Evolutionary conservation across 768 basidiomycete genomes (phyloP), one percentile per base, ranked within the genome.

Genomic region (Asterophora lycoperdoides): DNA sequence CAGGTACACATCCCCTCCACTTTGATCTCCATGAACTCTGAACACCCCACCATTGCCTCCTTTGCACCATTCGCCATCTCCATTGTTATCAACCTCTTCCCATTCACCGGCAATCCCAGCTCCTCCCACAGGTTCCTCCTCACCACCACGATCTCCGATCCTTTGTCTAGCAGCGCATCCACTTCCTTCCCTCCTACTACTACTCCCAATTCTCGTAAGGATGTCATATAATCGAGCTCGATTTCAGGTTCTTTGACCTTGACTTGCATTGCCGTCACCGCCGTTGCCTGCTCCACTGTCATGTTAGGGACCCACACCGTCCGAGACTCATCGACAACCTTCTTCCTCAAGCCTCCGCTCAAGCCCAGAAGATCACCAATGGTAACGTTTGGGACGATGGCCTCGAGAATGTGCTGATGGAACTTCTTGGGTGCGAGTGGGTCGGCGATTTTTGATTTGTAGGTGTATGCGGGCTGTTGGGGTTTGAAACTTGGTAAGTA

Each of bases 131-230:
- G 20, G 36, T 64, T 57, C 14, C 53, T 49, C 2, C 48, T 4
- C 1, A 65, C 47, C 3, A 65, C 44, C 15, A 65, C 59, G 11
- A 64, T 63, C 36, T 64, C 57, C 7, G n/a, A n/a, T n/a, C n/a
- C n/a, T n/a, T n/a, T n/a, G n/a, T n/a, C n/a, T n/a, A n/a, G n/a
- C n/a, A n/a, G 42, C 18, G 46, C 55, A 34, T 50, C 15, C 36
- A 53, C 52, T 5, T 28, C 8, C 8, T 18, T 40, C 19, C 51
- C 53, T 18, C n/a, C 39, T 7, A 56, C 43, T 10, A 35, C 14
- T 5, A 61, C 45, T 1, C 49, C 43, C 2, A 53, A 18, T 32
- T 56, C 53, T n/a, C 49, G 51, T 32, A 57, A 44, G 13, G 40
- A 26, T 8, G 40, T 41, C 4, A 29, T 17, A 17, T 26, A 41